Evolutionary conservation across 1,284 basidiomycete species (phyloP).

Genomic region (Sporisorium exsertum): DNA sequence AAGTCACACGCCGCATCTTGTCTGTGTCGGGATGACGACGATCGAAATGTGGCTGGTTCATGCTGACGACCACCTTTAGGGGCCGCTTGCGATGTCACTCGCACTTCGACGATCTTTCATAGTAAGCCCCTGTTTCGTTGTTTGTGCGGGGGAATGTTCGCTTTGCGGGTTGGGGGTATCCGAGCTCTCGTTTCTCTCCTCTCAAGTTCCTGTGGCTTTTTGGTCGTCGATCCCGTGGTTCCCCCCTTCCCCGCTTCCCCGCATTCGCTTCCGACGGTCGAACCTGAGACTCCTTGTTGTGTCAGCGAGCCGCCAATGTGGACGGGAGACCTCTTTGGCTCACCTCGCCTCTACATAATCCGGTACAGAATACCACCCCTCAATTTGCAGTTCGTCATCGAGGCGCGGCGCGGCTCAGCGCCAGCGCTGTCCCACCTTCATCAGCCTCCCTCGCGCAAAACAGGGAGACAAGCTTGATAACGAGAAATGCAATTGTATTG

Average conservation of each 20-base stretch:
- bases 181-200: not conserved
- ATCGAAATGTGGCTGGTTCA: too few relatives aligned
- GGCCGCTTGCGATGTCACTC: too few relatives aligned
- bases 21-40: too few relatives aligned
- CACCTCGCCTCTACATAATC: not conserved
- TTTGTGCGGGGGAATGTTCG: not conserved
- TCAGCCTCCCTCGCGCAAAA: not conserved
- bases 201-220: not conserved
- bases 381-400: too few relatives aligned
- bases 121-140: too few relatives aligned
- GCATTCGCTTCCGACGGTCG: not conserved
- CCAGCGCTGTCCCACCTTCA: too few relatives aligned
- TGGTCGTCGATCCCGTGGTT: not conserved
- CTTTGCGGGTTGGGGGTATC: not conserved
- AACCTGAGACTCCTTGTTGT: not conserved
- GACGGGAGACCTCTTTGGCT: not conserved
- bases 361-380: too few relatives aligned
- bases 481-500: constrained; percentile 13
- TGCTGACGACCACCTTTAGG: too few relatives aligned
- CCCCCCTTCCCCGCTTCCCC: not conserved
- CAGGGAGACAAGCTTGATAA: not conserved
- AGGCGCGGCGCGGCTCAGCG: too few relatives aligned
- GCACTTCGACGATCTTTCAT: too few relatives aligned
- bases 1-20: too few relatives aligned
- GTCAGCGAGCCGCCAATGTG: not conserved